These are phyloP conservation scores for Arachnomyces sp. DNA, from an alignment of 2,329 filamentous ascomycete species.

Conservation along the genomic window DNA sequence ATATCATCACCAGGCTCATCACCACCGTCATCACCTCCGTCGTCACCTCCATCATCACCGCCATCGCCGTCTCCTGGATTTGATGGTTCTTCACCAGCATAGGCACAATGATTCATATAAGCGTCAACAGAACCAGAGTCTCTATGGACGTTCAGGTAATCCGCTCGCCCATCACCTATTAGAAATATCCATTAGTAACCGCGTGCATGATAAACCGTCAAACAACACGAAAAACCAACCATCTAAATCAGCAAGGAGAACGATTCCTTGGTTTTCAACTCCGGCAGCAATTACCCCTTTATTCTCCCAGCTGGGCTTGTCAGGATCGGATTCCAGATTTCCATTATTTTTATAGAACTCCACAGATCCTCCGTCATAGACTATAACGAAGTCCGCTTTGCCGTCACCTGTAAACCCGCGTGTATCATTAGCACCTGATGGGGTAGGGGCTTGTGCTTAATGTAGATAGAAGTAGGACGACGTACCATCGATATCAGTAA, in stretches of 20 bases:
- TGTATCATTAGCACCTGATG: too few relatives aligned
- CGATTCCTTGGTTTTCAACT: not conserved
- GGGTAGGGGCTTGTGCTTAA: too few relatives aligned
- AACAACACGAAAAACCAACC: not conserved
- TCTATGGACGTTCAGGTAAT: constrained; percentile 6
- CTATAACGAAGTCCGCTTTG: constrained; percentile 1
- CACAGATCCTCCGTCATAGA: not conserved
- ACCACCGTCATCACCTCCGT: not conserved
- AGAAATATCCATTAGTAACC: too few relatives aligned
- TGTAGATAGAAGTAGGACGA: too few relatives aligned
- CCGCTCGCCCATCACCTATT: constrained; percentile 1
- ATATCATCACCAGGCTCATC: too few relatives aligned
- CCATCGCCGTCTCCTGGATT: not conserved
- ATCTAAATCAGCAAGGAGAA: not conserved
- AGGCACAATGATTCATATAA: constrained; percentile 1
- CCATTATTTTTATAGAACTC: not conserved
- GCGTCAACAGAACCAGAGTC: constrained; percentile 3
- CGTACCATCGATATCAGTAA: not conserved
- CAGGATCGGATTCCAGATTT: not conserved
- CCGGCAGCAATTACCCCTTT: constrained; percentile 8
- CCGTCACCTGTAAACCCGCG: constrained; percentile 3
- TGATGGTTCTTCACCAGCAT: not conserved
- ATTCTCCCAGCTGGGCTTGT: constrained; percentile 1
- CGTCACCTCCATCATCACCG: not conserved
- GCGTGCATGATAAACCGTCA: not conserved